phyloP scores from a whole-genome alignment of 345 rosid genomes.

The Cardamine chenopodiifolia region DNA sequence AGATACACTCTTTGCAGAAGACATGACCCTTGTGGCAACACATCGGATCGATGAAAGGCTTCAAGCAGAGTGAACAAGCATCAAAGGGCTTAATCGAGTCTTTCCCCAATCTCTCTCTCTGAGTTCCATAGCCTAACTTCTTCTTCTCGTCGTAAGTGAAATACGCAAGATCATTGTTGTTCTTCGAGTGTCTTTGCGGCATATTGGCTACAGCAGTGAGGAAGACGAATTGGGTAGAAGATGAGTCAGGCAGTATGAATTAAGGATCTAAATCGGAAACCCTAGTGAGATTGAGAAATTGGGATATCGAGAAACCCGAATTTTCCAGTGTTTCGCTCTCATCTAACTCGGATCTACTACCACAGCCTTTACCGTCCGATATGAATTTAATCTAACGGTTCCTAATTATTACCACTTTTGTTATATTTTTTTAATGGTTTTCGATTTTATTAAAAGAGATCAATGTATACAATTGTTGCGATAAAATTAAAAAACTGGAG shows the following conservation, averaged over 20 bases:
- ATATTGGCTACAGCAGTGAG: constrained; percentile 33
- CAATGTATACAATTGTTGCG: too few relatives aligned
- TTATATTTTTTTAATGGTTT: too few relatives aligned
- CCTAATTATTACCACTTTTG: not conserved
- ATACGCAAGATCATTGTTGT: constrained; percentile 93
- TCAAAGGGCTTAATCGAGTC: constrained; percentile 97
- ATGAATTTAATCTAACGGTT: constrained; percentile 29
- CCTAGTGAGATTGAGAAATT: constrained; percentile 38
- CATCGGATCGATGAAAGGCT: constrained; percentile 85
- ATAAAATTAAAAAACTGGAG: too few relatives aligned
- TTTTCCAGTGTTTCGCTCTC: constrained; percentile 23
- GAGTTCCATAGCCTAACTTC: constrained; percentile 94
- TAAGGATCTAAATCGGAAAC: constrained; percentile 35
- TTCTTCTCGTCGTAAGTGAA: constrained; percentile 98
- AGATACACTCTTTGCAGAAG: constrained; percentile 88
- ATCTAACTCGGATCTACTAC: not conserved
- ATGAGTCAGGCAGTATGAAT: not conserved
- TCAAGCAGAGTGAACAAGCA: constrained; percentile 91
- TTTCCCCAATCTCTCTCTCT: constrained; percentile 89
- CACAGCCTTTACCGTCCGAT: constrained; percentile 26
- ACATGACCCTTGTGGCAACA: constrained; percentile 93
- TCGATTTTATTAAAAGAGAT: too few relatives aligned
- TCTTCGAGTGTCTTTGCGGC: constrained; percentile 99
- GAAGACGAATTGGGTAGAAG: constrained; percentile 4
- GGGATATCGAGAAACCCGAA: not conserved